Evolutionary conservation across 1,139 yeast species (phyloP), one percentile per base, ranked within the genome.

Genomic region (Schwanniomyces etchellsii): DNA sequence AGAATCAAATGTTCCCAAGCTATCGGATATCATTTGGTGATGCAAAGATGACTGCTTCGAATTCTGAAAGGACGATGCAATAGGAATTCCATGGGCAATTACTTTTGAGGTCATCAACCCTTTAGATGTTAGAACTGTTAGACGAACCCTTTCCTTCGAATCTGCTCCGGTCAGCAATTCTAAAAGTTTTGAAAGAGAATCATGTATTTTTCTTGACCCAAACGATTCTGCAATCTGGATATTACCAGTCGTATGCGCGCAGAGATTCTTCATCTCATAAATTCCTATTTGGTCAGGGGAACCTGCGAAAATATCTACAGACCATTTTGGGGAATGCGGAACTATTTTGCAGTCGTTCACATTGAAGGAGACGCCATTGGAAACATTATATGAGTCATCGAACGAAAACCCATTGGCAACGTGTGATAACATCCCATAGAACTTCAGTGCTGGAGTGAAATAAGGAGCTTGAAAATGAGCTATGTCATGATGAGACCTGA

Each of bases 251-350:
- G 68, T 55, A 9, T 43, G 46, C 32, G 38, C 43, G 4, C 52
- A 44, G 34, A 65, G 43, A 0, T 53, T 34, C 30, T 52, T 58
- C 68, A 64, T 60, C 35, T 65, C 72, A 36, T 58, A 60, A 7
- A 60, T 39, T 1, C 72, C 72, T 2, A 54, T 60, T 39, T 65
- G 72, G 30, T 65, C 70, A 16, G 59, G 44, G 0, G 68, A 60
- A 1, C 64, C 69, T 2, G 57, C 38, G 39, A 52, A 60, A 5
- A 64, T 27, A 32, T 60, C 53, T 13, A 53, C 42, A 1, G 54
- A 35, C 60, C 67, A 64, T 13, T 42, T 45, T 0, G 70, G 60
- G 2, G 40, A 20, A 6, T 35, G 35, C 3, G 35, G 36, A 7
- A 33, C 36, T 2, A 54, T 39, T 5, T 44, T 44, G 31, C 39